Evolutionary conservation across 2,329 filamentous ascomycete genomes (phyloP).

Genomic region (Trichoderma endophyticum): DNA sequence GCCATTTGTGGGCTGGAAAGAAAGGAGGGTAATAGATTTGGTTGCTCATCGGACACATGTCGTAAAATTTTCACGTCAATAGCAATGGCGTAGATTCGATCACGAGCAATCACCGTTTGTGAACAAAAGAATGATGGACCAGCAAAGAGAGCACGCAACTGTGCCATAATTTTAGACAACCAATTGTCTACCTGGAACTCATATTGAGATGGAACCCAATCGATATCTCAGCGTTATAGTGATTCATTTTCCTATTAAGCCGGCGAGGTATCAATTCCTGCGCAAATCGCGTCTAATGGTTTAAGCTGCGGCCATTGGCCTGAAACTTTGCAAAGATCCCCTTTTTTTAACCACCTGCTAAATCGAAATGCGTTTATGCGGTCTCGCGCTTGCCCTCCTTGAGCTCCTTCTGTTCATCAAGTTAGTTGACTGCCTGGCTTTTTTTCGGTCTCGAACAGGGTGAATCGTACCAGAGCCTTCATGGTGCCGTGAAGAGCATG

Average conservation of each 20-base stretch:
- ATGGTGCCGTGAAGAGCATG: slow-evolving; percentile 99
- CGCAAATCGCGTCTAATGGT: slow-evolving; percentile 13
- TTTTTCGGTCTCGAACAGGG: slow-evolving; percentile 24
- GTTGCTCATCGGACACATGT: not conserved
- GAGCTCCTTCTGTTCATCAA: slow-evolving; percentile 76
- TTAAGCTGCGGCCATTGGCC: slow-evolving; percentile 6
- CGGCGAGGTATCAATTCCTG: slow-evolving; percentile 11
- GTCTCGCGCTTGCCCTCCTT: slow-evolving; percentile 92
- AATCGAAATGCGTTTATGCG: slow-evolving; percentile 52
- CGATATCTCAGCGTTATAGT: slow-evolving; percentile 13
- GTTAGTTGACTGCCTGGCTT: slow-evolving; percentile 29
- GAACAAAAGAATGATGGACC: not conserved
- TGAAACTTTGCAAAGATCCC: slow-evolving; percentile 4
- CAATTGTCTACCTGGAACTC: not conserved
- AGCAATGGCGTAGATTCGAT: not conserved
- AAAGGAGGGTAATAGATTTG: not conserved
- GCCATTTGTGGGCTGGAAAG: not conserved
- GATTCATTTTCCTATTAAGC: slow-evolving; percentile 16
- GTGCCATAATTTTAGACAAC: not conserved
- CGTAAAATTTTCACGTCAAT: not conserved
- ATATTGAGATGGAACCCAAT: slow-evolving; percentile 11
- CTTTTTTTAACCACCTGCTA: not conserved
- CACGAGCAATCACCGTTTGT: not conserved
- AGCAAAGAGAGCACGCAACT: not conserved
- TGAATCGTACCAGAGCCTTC: slow-evolving; percentile 80